A percentile compares a stretch with the other conserved stretches of the same genome.
Conservation (phyloP, 2,329 filamentous ascomycete species). For the Tolypocladium guangdongense region DNA sequence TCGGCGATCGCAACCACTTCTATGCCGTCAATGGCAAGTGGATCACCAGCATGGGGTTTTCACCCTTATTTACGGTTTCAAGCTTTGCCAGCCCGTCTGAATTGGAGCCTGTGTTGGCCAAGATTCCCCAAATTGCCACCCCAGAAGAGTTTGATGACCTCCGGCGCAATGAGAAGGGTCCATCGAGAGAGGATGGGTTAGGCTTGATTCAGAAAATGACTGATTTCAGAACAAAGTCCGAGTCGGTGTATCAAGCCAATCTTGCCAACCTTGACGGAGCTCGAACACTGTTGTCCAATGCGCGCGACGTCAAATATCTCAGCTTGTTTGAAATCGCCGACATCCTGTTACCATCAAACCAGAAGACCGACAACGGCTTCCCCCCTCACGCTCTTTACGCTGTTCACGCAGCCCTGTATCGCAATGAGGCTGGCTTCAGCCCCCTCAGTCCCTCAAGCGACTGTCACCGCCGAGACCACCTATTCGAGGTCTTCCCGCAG, state of each 20-base stretch:
- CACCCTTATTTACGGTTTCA: slow-evolving; percentile 37
- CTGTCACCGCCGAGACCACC: slow-evolving; percentile 35
- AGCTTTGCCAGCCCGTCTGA: slow-evolving; percentile 32
- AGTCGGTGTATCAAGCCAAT: slow-evolving; percentile 35
- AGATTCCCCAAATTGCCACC: slow-evolving; percentile 16
- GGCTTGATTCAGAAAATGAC: slow-evolving; percentile 36
- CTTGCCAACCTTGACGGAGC: slow-evolving; percentile 37
- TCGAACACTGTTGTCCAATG: slow-evolving; percentile 26
- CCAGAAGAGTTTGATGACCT: slow-evolving; percentile 20
- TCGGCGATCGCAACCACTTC: slow-evolving; percentile 41
- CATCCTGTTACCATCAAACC: slow-evolving; percentile 25
- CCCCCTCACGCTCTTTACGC: slow-evolving; percentile 50
- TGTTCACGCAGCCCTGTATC: slow-evolving; percentile 53
- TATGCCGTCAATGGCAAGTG: slow-evolving; percentile 43
- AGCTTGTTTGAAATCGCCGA: slow-evolving; percentile 41
- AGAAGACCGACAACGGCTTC: slow-evolving; percentile 26
- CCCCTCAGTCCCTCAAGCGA: slow-evolving; percentile 36
- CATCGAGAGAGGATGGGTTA: slow-evolving; percentile 31
- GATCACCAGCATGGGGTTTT: slow-evolving; percentile 28
- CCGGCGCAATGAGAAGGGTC: slow-evolving; percentile 26
- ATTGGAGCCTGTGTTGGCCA: slow-evolving; percentile 25
- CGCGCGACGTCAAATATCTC: slow-evolving; percentile 29
- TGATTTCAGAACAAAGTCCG: slow-evolving; percentile 30
- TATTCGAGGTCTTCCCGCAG: slow-evolving; percentile 46
- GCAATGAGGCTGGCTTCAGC: slow-evolving; percentile 50